phyloP scores from a whole-genome alignment of 805 yeast species.

The Metschnikowia gelsemii region DNA sequence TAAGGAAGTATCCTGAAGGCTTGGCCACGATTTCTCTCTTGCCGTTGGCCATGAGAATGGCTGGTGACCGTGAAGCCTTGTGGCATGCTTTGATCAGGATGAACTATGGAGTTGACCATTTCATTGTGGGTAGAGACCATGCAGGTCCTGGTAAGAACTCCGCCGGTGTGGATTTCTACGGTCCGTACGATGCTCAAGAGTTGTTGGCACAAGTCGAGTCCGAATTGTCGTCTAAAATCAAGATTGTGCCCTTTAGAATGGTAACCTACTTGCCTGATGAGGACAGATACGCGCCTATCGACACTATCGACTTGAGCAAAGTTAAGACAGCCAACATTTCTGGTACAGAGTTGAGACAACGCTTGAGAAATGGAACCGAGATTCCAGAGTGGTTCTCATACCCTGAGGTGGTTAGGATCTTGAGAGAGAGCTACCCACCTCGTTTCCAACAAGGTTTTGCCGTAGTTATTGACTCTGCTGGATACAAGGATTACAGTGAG shows the following conservation, averaged over 20 bases:
- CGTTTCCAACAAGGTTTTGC: constrained; percentile 88
- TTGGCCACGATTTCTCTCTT: constrained; percentile 85
- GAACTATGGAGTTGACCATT: constrained; percentile 95
- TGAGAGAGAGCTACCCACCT: constrained; percentile 92
- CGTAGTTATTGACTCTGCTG: constrained; percentile 44
- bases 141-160: constrained; percentile 94
- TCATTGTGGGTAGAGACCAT: constrained; percentile 96
- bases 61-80: constrained; percentile 96
- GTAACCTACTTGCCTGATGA: constrained; percentile 94
- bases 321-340: constrained; percentile 83
- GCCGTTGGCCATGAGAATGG: constrained; percentile 99
- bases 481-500: constrained; percentile 28
- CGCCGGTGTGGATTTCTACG: constrained; percentile 89
- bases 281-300: constrained; percentile 93
- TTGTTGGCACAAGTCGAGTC: constrained; percentile 71
- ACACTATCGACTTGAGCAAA: constrained; percentile 75
- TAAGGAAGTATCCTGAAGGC: constrained; percentile 91
- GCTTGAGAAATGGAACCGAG: constrained; percentile 79
- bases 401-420: constrained; percentile 90
- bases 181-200: constrained; percentile 95
- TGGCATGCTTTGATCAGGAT: constrained; percentile 98
- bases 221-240: constrained; percentile 68
- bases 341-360: constrained; percentile 90
- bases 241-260: constrained; percentile 95
- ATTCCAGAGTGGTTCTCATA: constrained; percentile 98